phyloP scores from a whole-genome alignment of 2,329 filamentous ascomycete genomes.

The Fusarium sp. region DNA sequence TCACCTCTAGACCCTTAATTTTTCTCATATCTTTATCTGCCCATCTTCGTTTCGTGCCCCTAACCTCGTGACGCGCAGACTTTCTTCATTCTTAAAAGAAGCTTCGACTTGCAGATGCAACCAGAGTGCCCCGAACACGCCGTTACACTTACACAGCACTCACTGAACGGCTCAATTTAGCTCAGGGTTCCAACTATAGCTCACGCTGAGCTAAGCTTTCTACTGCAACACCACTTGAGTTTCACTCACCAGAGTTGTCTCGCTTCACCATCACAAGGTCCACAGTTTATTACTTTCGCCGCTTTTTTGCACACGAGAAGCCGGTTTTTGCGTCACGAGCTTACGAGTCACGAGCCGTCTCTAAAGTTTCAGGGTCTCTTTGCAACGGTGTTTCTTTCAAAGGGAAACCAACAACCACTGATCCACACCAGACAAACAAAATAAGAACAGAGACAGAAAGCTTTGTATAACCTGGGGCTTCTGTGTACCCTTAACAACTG shows the following conservation, averaged over 20 bases:
- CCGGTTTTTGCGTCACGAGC: slow-evolving; percentile 38
- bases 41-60: slow-evolving; percentile 20
- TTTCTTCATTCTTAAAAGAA: slow-evolving; percentile 30
- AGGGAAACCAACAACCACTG: slow-evolving; percentile 8
- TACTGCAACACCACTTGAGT: slow-evolving; percentile 28
- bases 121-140: slow-evolving; percentile 19
- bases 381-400: slow-evolving; percentile 15
- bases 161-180: slow-evolving; percentile 26
- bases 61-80: slow-evolving; percentile 40
- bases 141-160: slow-evolving; percentile 45
- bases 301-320: slow-evolving; percentile 28
- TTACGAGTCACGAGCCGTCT: slow-evolving; percentile 37
- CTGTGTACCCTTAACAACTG: slow-evolving; percentile 10
- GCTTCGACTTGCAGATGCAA: slow-evolving; percentile 28
- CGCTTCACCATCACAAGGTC: slow-evolving; percentile 34
- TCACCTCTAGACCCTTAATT: slow-evolving; percentile 13
- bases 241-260: slow-evolving; percentile 23
- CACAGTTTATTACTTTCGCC: slow-evolving; percentile 32
- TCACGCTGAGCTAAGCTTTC: slow-evolving; percentile 39
- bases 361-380: slow-evolving; percentile 21
- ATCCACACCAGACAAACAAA: slow-evolving; percentile 24
- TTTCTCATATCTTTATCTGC: slow-evolving; percentile 24
- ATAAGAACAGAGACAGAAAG: slow-evolving; percentile 10
- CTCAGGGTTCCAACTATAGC: slow-evolving; percentile 14
- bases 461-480: slow-evolving; percentile 22